phyloP scores from a whole-genome alignment of 2,329 filamentous ascomycete genomes.

The Dendrostoma leiphaemia region DNA sequence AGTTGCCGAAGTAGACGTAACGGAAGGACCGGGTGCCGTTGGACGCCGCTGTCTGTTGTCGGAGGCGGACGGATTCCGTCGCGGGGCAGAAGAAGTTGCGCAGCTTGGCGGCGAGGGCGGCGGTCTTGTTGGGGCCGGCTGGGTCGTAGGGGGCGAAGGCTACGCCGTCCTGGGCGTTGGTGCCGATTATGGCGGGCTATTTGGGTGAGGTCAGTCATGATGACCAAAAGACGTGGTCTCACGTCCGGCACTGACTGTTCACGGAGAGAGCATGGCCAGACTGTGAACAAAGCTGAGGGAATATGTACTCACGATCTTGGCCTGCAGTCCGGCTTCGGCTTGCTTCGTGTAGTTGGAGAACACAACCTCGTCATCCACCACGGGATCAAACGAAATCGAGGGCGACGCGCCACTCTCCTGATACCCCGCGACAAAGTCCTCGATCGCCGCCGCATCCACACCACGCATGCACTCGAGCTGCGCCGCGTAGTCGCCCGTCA shows the following conservation, averaged over 20 bases:
- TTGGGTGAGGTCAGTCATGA: background rate
- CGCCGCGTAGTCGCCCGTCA: constrained; percentile 23
- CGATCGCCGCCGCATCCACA: constrained; percentile 31
- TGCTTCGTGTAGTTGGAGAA: constrained; percentile 32
- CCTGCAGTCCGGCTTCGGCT: constrained; percentile 26
- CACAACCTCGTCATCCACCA: constrained; percentile 29
- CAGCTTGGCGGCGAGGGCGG: constrained; percentile 15
- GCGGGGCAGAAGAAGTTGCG: constrained; percentile 25
- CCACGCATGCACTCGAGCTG: constrained; percentile 38
- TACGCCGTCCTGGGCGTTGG: constrained; percentile 24
- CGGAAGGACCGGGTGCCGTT: constrained; percentile 18
- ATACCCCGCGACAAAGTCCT: constrained; percentile 29
- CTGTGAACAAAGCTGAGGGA: no score
- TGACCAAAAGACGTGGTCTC: no score
- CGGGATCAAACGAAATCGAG: constrained; percentile 29
- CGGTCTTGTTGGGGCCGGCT: constrained; percentile 16
- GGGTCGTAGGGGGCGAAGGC: constrained; percentile 20
- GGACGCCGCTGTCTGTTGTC: constrained; percentile 1
- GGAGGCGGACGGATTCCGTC: background rate
- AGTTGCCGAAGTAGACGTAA: constrained; percentile 23
- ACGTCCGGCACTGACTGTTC: no score
- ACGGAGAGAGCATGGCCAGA: no score
- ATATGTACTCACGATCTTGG: constrained; percentile 28
- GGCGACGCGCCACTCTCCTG: constrained; percentile 26
- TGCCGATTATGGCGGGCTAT: constrained; percentile 25